Percentiles rank a stretch among this genome's conserved stretches.
Conservation (phyloP, 176 grass and related monocot species). For the Phoenix roebelenii region DNA sequence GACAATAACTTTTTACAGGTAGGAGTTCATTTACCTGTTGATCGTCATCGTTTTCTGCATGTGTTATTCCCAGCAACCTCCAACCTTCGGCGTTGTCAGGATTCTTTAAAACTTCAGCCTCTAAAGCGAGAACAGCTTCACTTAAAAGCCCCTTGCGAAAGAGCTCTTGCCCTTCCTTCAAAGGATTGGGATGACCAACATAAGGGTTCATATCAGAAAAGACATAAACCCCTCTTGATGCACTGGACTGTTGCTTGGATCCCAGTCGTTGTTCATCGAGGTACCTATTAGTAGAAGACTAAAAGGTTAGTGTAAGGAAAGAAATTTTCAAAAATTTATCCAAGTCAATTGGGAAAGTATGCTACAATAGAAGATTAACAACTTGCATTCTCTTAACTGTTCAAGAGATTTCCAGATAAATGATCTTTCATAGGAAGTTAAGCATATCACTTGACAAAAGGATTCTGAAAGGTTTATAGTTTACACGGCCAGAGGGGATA, state of each 20-base stretch:
- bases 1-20: too few relatives aligned
- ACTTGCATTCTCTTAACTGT: too few relatives aligned
- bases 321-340: background rate
- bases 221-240: constrained; percentile 81
- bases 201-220: constrained; percentile 92
- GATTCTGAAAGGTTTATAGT: too few relatives aligned
- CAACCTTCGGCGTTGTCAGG: constrained; percentile 94
- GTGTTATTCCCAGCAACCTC: constrained; percentile 90
- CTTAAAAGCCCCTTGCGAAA: constrained; percentile 95
- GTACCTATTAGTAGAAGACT: constrained; percentile 33
- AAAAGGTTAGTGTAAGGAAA: constrained; percentile 10
- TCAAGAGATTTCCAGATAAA: too few relatives aligned
- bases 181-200: constrained; percentile 93
- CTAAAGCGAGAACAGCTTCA: constrained; percentile 98
- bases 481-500: too few relatives aligned
- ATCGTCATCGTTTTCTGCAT: constrained; percentile 99
- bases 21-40: constrained; percentile 55
- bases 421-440: too few relatives aligned
- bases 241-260: constrained; percentile 46
- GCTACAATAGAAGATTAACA: too few relatives aligned
- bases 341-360: too few relatives aligned
- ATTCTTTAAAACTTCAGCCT: constrained; percentile 97
- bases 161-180: constrained; percentile 94
- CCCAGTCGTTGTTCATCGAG: constrained; percentile 38
- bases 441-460: too few relatives aligned